Base-by-base conservation (phyloP, 345 rosid species). In the Abelmoschus esculentus region DNA sequence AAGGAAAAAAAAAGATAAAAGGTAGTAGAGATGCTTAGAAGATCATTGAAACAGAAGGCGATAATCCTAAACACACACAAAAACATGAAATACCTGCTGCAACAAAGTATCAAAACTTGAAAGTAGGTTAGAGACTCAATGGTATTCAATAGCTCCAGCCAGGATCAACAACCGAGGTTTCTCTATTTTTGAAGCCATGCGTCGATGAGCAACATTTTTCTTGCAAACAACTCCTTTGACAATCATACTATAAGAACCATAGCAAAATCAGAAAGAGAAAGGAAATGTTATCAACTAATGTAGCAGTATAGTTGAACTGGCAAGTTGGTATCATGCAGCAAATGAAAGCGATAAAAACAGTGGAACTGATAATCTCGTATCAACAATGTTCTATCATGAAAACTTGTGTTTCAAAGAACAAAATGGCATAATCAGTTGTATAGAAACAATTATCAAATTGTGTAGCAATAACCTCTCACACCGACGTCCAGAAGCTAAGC, bases 141-240 rank as follows among this genome's bases (percentile, higher is more conserved):
- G 99, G 80, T 96, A 96, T 84, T 96, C 98, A 42, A 92, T 92
- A 73, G 93, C 98, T 72, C 98, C 96, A 53, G 90, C 96, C 63
- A 96, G 96, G 77, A 96, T 92, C 84, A 96, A 66, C 47, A 96
- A 70, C 53, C 95, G 92, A 72, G 97, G 91, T 83, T 84, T 96
- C 76, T 87, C 96, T 59, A 89, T 79, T 77, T 85, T 90, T 56
- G 96, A 81, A 67, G 82, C 87, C 99, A 96, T 92, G 74, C 96
- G 86, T 32, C 96, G 89, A 79, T 96, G 97, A 72, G 98, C 96
- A 76, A 96, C 91, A 72, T 96, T 96, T 84, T 92, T 96, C 86
- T 96, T 96, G 78, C 98, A 96, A 75, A 92, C 99, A 81, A 96
- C 95, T 85, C 99, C 98, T 74, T 84, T 91, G 40, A 82, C 85